Percentiles rank a stretch among this genome's conserved stretches.
phyloP scores from a whole-genome alignment of 2,329 filamentous ascomycete species.

The Neoarthrinium moseri region DNA sequence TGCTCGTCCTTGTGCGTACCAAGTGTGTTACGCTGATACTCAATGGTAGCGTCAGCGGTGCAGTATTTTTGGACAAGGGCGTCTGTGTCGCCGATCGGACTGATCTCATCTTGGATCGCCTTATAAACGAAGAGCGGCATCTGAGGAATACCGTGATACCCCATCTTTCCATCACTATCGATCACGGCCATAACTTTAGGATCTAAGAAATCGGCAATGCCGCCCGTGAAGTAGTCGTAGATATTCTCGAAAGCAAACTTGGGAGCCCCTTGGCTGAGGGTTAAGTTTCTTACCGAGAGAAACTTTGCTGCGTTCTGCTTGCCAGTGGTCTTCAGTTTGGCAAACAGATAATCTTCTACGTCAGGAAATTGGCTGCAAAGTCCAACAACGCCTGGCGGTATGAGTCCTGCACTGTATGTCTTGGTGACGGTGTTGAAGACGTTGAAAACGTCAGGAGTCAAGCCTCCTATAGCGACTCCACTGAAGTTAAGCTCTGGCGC shows the following conservation, averaged over 20 bases:
- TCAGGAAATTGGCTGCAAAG: constrained; percentile 31
- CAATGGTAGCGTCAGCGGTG: constrained; percentile 34
- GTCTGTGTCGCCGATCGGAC: constrained; percentile 38
- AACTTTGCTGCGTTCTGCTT: constrained; percentile 20
- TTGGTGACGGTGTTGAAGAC: constrained; percentile 34
- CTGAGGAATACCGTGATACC: constrained; percentile 34
- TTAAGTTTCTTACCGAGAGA: constrained; percentile 18
- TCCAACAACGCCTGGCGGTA: constrained; percentile 32
- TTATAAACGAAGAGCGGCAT: constrained; percentile 46
- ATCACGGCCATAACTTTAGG: constrained; percentile 15
- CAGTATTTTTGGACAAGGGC: constrained; percentile 38
- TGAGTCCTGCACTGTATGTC: constrained; percentile 27
- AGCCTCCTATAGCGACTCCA: constrained; percentile 48
- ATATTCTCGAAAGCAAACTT: constrained; percentile 23
- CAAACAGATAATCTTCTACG: constrained; percentile 21
- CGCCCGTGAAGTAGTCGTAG: constrained; percentile 26
- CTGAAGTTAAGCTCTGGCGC: constrained; percentile 50
- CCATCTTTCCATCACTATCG: constrained; percentile 19
- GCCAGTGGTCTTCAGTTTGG: constrained; percentile 17
- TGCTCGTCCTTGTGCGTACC: constrained; percentile 36
- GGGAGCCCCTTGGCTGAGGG: constrained; percentile 11
- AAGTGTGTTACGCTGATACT: constrained; percentile 39
- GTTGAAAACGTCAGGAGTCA: constrained; percentile 37
- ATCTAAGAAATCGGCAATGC: constrained; percentile 17
- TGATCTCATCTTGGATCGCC: constrained; percentile 39